Evolutionary conservation across 345 rosid genomes (phyloP), one percentile per base, ranked within the genome.

Genomic region (Adansonia digitata): DNA sequence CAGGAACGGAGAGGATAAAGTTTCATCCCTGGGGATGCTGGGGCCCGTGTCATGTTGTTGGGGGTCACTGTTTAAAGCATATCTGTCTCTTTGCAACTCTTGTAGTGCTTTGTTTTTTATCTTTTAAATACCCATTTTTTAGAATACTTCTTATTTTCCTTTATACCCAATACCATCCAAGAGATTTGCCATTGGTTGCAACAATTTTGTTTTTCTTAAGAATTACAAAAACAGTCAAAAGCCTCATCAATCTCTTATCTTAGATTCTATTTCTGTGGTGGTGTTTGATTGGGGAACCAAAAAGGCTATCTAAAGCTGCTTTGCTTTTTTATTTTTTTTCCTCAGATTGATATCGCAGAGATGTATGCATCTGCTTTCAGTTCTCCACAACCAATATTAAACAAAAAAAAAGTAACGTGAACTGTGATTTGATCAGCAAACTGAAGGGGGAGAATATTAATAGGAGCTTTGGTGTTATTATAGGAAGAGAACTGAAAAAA

Each of bases 261-360:
- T n/a, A 88, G 91, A 88, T 85, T 84, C 89, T 88, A 86, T 72
- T 81, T 87, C 53, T 82, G 86, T 85, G 86, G 91, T 82, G 88
- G 88, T 64, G 67, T 80, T 81, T 82, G 88, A 81, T 79, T 84
- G 87, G 88, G 81, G n/a, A 83, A 56, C 91, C 82, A 75, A 77
- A 84, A n/a, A n/a, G 85, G 81, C 76, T 45, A 76, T 76, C 78
- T 35, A 81, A 87, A 87, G 88, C 89, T 82, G 79, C 83, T 84
- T 82, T 85, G 61, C 79, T 72, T 74, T 61, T 74, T 46, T 86
- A 87, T 82, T 82, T 84, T 84, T n/a, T n/a, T n/a, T n/a, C n/a
- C 87, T 49, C 83, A 83, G 60, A n/a, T n/a, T n/a, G n/a, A n/a
- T n/a, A n/a, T n/a, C n/a, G n/a, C n/a, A n/a, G n/a, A n/a, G n/a